Base-by-base conservation (phyloP, 2,329 filamentous ascomycete genomes). In the Zymoseptoria brevis region DNA sequence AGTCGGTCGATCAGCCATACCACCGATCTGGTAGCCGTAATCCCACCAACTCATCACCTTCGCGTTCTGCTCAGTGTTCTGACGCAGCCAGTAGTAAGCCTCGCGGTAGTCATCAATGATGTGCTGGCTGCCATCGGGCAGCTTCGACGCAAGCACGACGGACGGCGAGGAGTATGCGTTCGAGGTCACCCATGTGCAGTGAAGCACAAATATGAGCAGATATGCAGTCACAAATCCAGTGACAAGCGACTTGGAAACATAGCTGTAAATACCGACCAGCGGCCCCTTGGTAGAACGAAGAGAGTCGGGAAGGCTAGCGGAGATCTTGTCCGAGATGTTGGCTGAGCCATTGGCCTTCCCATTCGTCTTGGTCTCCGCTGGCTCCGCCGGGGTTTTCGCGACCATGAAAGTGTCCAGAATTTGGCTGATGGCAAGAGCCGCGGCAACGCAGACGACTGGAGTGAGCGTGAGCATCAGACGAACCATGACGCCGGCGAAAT, bases 11-110 rank as follows among this genome's bases (percentile, higher is more conserved):
- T 99, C 94, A 54, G 94, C 94, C 94, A 99, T 99, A 67, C 94
- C 94, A 78, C 94, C 94, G 75, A 99, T 99, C 78, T 99, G 94
- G 79, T 99, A 99, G 66, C 94, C 94, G 71, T 99, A 99, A 74
- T 99, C 94, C 94, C 94, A 99, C 94, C 94, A 99, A 1, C 92
- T 94, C 93, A 97, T 97, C 73, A 99, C 88, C 83, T 97, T 99
- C 72, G 95, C 92, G 69, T 96, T 89, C 66, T 93, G 84, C 61
- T 87, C 83, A 8, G 95, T 99, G 80, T 99, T 99, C 76, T 99
- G 94, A 64, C 94, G 89, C 54, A 99, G 86, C 94, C 94, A 99
- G 79, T 99, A 96, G 79, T 99, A 99, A 1, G 94, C 94, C 82
- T 99, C 94, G 72, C 94, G 88, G 79, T 99, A 99, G 75, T 99